These are phyloP conservation scores for Chaetomium cochliodes DNA, from an alignment of 495 filamentous ascomycete species.

Conservation along the genomic window DNA sequence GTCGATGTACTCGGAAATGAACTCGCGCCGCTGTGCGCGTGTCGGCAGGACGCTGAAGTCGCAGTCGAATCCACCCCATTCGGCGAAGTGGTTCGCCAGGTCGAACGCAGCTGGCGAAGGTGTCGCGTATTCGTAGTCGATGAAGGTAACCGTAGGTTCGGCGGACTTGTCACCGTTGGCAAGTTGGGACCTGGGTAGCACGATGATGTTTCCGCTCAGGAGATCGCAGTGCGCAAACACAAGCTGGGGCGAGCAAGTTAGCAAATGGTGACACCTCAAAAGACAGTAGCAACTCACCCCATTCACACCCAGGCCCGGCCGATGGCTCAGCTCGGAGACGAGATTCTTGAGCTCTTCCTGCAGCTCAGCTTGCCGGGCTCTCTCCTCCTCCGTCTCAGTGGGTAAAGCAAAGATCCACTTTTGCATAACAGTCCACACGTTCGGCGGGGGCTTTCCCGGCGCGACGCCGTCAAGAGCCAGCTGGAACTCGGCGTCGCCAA, in stretches of 20 bases:
- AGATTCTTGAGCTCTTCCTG: conserved; percentile 72
- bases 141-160: conserved; percentile 69
- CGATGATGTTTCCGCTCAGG: conserved; percentile 90
- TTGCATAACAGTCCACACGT: conserved; percentile 90
- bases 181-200: conserved; percentile 55
- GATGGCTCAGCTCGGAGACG: conserved; percentile 66
- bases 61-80: conserved; percentile 97
- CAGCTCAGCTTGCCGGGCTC: conserved; percentile 60
- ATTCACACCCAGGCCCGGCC: conserved; percentile 66
- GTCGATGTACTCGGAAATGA: conserved; percentile 76
- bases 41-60: conserved; percentile 84
- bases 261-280: conserved; percentile 21
- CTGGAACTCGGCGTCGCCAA: conserved; percentile 40
- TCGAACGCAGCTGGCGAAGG: conserved; percentile 97
- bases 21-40: conserved; percentile 69
- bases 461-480: conserved; percentile 55
- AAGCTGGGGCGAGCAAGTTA: conserved; percentile 50
- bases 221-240: conserved; percentile 96
- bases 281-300: conserved; percentile 56
- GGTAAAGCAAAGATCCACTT: conserved; percentile 93
- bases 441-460: conserved; percentile 65
- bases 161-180: conserved; percentile 34
- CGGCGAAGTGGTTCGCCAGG: conserved; percentile 97
- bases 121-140: conserved; percentile 97
- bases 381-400: conserved; percentile 63